Conservation (phyloP, 2,329 filamentous ascomycete species). For the Plectosphaerella sp. region DNA sequence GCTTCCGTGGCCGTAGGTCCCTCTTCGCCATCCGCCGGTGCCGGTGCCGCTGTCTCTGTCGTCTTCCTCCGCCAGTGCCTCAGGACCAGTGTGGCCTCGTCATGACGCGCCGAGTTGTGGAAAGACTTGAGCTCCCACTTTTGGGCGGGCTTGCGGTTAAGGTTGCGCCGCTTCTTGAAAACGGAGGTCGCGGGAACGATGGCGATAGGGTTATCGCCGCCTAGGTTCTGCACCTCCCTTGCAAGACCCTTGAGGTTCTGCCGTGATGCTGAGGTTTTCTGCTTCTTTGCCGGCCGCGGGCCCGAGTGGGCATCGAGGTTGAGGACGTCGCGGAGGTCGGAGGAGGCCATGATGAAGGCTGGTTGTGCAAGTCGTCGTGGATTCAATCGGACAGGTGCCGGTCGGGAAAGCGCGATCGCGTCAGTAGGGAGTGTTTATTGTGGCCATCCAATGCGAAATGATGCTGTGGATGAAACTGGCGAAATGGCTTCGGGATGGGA, state of each 20-base stretch:
- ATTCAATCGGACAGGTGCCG: not conserved
- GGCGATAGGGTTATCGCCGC: conserved; percentile 62
- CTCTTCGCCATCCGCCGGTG: conserved; percentile 52
- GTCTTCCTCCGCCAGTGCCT: conserved; percentile 75
- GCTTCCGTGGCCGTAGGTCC: conserved; percentile 25
- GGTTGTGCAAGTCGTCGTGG: not conserved
- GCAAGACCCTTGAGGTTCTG: conserved; percentile 60
- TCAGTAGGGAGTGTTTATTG: not conserved
- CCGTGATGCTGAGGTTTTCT: conserved; percentile 59
- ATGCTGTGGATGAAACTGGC: too few species aligned
- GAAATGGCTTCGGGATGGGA: too few species aligned
- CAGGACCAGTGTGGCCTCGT: conserved; percentile 62
- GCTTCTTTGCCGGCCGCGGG: conserved; percentile 66
- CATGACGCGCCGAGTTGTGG: conserved; percentile 66
- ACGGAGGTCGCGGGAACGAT: conserved; percentile 57
- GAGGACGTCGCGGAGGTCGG: conserved; percentile 84
- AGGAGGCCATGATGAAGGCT: conserved; percentile 57
- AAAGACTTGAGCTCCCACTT: conserved; percentile 69
- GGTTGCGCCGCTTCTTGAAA: conserved; percentile 56
- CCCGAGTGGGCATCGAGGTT: conserved; percentile 58
- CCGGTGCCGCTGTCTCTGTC: conserved; percentile 60
- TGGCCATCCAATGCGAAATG: not conserved
- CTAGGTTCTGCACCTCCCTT: conserved; percentile 61
- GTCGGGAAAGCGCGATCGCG: not conserved
- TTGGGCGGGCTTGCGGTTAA: conserved; percentile 50